Evolutionary conservation across 2,329 filamentous ascomycete species (phyloP).

Genomic region (Alternaria brassicicola): DNA sequence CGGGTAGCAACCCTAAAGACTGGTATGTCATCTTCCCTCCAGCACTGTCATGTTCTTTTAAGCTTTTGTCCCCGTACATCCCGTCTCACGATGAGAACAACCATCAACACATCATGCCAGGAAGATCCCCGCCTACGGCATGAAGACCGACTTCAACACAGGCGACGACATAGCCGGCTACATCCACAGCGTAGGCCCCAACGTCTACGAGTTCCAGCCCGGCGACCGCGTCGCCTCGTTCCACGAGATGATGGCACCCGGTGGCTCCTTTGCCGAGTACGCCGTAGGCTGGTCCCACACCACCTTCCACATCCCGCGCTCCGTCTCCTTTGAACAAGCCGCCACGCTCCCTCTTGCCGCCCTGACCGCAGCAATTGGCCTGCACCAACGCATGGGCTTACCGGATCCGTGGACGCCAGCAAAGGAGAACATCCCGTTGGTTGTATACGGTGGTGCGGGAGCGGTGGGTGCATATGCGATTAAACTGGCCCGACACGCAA

Average conservation of each 20-base stretch:
- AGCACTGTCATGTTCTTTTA: neutral
- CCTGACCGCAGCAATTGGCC: slow-evolving; percentile 55
- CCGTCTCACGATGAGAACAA: too few species aligned
- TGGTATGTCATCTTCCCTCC: slow-evolving; percentile 44
- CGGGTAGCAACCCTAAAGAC: slow-evolving; percentile 56
- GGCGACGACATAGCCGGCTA: slow-evolving; percentile 64
- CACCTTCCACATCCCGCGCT: slow-evolving; percentile 61
- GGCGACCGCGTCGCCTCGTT: slow-evolving; percentile 65
- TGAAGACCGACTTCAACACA: slow-evolving; percentile 47
- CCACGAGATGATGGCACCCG: slow-evolving; percentile 58
- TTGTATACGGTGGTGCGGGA: slow-evolving; percentile 52
- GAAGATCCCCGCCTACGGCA: slow-evolving; percentile 31
- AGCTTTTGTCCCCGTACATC: neutral
- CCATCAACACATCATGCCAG: slow-evolving; percentile 12
- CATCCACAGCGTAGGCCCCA: slow-evolving; percentile 60
- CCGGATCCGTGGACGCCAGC: slow-evolving; percentile 49
- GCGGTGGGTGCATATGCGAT: slow-evolving; percentile 52
- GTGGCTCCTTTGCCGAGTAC: slow-evolving; percentile 67
- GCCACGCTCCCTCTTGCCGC: slow-evolving; percentile 55
- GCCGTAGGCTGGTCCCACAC: slow-evolving; percentile 62
- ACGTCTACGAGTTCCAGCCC: slow-evolving; percentile 63
- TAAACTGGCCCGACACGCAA: slow-evolving; percentile 48
- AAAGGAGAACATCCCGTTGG: slow-evolving; percentile 31
- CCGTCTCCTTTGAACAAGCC: slow-evolving; percentile 59
- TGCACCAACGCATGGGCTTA: slow-evolving; percentile 52